Evolutionary conservation across 495 filamentous ascomycete genomes (phyloP).

Genomic region (Neurospora sp.): DNA sequence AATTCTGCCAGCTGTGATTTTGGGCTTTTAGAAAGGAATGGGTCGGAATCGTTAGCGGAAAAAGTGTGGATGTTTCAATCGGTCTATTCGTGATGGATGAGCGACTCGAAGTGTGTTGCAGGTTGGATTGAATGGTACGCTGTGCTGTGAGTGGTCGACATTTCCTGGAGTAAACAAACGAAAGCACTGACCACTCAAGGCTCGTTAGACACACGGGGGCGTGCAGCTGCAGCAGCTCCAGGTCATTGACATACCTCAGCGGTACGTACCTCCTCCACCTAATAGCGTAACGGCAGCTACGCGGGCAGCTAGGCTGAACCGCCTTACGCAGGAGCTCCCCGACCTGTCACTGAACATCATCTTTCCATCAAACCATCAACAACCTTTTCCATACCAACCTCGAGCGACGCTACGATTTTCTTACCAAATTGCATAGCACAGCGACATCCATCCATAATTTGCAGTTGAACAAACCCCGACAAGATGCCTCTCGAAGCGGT

Average conservation of each 20-base stretch:
- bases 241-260: not conserved
- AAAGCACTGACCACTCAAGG: slow-evolving; percentile 4
- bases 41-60: not conserved
- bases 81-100: not conserved
- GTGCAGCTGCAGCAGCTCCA: not conserved
- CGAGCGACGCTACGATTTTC: not conserved
- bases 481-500: slow-evolving; percentile 55
- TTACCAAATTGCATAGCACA: not conserved
- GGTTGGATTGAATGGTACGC: slow-evolving; percentile 1
- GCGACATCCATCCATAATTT: not conserved
- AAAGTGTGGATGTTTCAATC: not conserved
- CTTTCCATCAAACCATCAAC: not conserved
- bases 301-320: slow-evolving; percentile 10
- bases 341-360: not conserved
- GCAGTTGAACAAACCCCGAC: slow-evolving; percentile 6
- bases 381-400: not conserved
- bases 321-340: slow-evolving; percentile 18
- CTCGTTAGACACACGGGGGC: not conserved
- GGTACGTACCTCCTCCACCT: not conserved
- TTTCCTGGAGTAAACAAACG: slow-evolving; percentile 28
- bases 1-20: not conserved
- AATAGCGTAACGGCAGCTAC: not conserved
- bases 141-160: slow-evolving; percentile 20
- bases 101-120: slow-evolving; percentile 6
- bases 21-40: not conserved